phyloP scores from a whole-genome alignment of 257 asterid genomes.

The Solanum okadae region DNA sequence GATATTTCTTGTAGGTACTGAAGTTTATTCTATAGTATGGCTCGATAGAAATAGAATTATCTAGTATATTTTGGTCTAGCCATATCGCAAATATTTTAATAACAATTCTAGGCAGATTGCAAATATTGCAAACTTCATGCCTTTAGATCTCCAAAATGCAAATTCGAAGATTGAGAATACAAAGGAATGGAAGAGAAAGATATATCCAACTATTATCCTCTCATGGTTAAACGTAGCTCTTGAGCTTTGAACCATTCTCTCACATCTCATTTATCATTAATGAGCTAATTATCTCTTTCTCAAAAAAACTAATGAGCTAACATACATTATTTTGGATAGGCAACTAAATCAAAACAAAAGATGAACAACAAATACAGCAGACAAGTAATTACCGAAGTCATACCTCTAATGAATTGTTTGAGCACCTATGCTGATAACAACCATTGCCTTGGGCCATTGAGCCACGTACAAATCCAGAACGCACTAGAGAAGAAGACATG shows the following conservation, averaged over 20 bases:
- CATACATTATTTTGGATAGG: neutral
- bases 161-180: neutral
- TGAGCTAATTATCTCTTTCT: neutral
- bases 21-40: neutral
- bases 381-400: neutral
- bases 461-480: slow-evolving; percentile 87
- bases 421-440: slow-evolving; percentile 82
- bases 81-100: neutral
- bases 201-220: neutral
- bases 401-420: slow-evolving; percentile 74
- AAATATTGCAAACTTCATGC: neutral
- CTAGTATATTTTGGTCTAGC: neutral
- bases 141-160: neutral
- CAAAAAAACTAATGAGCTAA: neutral
- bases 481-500: slow-evolving; percentile 86
- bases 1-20: neutral
- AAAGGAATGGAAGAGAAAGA: neutral
- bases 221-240: neutral
- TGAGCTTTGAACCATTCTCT: neutral
- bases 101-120: neutral
- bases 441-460: slow-evolving; percentile 89
- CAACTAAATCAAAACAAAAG: neutral
- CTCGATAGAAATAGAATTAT: neutral
- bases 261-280: neutral
- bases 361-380: neutral